Conservation (phyloP, 2,329 filamentous ascomycete genomes). For the Aspergillus pseudoviridinutans region DNA sequence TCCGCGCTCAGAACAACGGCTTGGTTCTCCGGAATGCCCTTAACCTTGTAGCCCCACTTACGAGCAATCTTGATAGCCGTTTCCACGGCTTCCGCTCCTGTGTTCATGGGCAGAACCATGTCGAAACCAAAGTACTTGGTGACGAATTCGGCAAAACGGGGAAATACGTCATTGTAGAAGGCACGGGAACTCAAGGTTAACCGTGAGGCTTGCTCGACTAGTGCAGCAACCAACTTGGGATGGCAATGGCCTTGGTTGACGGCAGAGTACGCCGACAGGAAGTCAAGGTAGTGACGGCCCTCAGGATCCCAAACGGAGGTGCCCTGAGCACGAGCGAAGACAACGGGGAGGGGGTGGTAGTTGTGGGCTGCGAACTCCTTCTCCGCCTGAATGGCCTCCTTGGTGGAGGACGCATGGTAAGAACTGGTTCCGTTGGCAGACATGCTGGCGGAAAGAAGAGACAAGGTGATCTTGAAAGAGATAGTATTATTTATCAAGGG, state of each 20-base stretch:
- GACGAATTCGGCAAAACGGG: conserved; percentile 89
- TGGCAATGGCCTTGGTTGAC: conserved; percentile 99
- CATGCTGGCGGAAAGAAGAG: conserved; percentile 15
- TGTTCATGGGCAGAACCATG: conserved; percentile 98
- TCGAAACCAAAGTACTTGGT: conserved; percentile 88
- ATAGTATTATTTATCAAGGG: neutral
- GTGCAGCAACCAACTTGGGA: conserved; percentile 86
- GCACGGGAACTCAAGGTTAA: conserved; percentile 90
- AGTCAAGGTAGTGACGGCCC: conserved; percentile 92
- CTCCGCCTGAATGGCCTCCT: conserved; percentile 75
- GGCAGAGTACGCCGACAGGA: conserved; percentile 94
- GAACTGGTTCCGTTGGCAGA: conserved; percentile 39
- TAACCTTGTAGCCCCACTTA: conserved; percentile 97
- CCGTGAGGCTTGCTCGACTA: conserved; percentile 82
- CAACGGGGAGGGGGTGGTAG: conserved; percentile 94
- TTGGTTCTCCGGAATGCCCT: conserved; percentile 79
- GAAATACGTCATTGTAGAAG: conserved; percentile 98
- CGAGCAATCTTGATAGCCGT: conserved; percentile 93
- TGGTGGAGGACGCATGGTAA: conserved; percentile 74
- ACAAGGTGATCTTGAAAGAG: neutral
- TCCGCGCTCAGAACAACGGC: conserved; percentile 78
- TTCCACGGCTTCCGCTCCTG: conserved; percentile 92
- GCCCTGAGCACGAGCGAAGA: conserved; percentile 81
- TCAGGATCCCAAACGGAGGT: conserved; percentile 96
- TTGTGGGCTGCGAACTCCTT: conserved; percentile 90